These are phyloP conservation scores for Boeremia lycopersici DNA, from an alignment of 2,329 filamentous ascomycete genomes.

Conservation along the genomic window DNA sequence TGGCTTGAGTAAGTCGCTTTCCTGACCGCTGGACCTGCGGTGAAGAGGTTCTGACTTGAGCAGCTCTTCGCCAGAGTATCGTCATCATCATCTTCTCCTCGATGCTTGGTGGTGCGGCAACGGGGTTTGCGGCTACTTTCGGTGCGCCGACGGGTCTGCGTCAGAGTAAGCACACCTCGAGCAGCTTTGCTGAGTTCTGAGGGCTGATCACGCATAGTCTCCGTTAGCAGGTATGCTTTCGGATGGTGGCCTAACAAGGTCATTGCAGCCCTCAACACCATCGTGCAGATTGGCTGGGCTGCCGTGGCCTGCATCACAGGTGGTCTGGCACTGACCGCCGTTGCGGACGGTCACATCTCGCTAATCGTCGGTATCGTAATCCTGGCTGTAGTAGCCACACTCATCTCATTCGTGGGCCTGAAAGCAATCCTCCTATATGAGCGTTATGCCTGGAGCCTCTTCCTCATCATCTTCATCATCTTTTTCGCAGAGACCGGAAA, in stretches of 20 bases:
- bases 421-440: slow-evolving; percentile 55
- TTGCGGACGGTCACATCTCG: slow-evolving; percentile 51
- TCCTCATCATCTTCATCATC: slow-evolving; percentile 55
- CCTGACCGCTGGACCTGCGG: neutral
- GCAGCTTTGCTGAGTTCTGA: neutral
- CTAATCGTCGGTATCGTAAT: slow-evolving; percentile 54
- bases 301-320: slow-evolving; percentile 52
- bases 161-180: slow-evolving; percentile 44
- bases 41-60: neutral
- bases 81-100: slow-evolving; percentile 50
- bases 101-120: slow-evolving; percentile 49
- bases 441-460: slow-evolving; percentile 57
- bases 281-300: slow-evolving; percentile 54
- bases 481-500: slow-evolving; percentile 55
- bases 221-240: slow-evolving; percentile 42
- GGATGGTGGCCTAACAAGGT: slow-evolving; percentile 59
- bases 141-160: slow-evolving; percentile 51
- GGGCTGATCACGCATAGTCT: slow-evolving; percentile 3
- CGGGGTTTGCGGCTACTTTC: slow-evolving; percentile 51
- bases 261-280: slow-evolving; percentile 54
- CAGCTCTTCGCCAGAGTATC: slow-evolving; percentile 51
- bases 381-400: slow-evolving; percentile 46
- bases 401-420: slow-evolving; percentile 51
- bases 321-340: slow-evolving; percentile 50
- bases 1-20: slow-evolving; percentile 44